Percentiles rank a stretch among this genome's conserved stretches.
These are phyloP conservation scores for Myxozyma kluyveri DNA, from an alignment of 805 yeast genomes.

Conservation along the genomic window DNA sequence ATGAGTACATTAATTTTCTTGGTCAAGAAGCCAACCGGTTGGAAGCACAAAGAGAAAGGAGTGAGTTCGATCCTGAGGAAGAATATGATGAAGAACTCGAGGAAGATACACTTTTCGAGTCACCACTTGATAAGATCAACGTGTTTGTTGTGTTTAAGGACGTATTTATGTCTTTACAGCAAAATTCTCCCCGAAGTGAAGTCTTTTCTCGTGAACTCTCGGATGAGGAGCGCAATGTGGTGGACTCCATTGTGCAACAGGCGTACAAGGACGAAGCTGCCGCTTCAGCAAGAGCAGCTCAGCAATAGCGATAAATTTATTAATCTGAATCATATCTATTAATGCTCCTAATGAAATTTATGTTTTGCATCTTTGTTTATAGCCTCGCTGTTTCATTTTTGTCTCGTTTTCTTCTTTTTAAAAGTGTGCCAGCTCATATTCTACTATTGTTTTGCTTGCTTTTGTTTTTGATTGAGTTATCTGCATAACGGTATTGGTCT, in stretches of 20 bases:
- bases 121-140: constrained; percentile 74
- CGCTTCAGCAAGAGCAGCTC: too few relatives aligned
- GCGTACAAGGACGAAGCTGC: constrained; percentile 23
- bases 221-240: constrained; percentile 11
- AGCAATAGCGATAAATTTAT: too few relatives aligned
- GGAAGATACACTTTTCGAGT: constrained; percentile 77
- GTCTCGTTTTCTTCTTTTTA: too few relatives aligned
- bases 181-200: constrained; percentile 13
- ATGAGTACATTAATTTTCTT: constrained; percentile 29
- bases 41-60: constrained; percentile 2
- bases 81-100: constrained; percentile 47
- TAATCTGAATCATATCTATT: too few relatives aligned
- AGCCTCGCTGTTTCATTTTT: too few relatives aligned
- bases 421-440: too few relatives aligned
- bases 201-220: constrained; percentile 12
- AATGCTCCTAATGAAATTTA: too few relatives aligned
- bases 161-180: constrained; percentile 40
- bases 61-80: constrained; percentile 15
- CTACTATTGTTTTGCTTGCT: too few relatives aligned
- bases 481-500: too few relatives aligned
- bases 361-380: too few relatives aligned
- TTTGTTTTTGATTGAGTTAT: too few relatives aligned
- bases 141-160: constrained; percentile 65
- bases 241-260: constrained; percentile 20
- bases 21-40: constrained; percentile 20